These are phyloP conservation scores for Botrytis pseudocinerea DNA, from an alignment of 2,329 filamentous ascomycete genomes.

Conservation along the genomic window DNA sequence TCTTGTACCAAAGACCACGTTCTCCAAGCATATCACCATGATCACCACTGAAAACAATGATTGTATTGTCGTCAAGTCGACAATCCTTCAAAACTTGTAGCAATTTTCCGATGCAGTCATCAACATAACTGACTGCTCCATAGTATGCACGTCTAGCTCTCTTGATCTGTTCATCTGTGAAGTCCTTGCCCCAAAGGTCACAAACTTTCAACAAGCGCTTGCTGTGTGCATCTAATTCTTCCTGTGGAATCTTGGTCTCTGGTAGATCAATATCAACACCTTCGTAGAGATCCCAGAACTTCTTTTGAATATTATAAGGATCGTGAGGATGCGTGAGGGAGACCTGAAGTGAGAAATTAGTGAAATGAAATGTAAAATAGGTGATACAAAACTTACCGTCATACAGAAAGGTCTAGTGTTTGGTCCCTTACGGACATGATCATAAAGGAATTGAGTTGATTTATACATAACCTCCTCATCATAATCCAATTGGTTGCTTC, in stretches of 20 bases:
- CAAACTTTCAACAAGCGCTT: constrained; percentile 83
- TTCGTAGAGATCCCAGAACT: constrained; percentile 93
- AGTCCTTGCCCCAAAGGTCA: constrained; percentile 81
- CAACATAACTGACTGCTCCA: constrained; percentile 88
- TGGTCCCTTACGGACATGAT: constrained; percentile 80
- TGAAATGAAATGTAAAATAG: not conserved
- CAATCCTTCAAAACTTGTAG: constrained; percentile 77
- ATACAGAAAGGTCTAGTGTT: constrained; percentile 77
- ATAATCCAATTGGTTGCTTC: constrained; percentile 93
- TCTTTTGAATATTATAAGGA: constrained; percentile 88
- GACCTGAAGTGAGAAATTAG: constrained; percentile 42
- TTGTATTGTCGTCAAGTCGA: constrained; percentile 79
- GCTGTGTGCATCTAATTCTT: constrained; percentile 83
- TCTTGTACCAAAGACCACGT: constrained; percentile 93
- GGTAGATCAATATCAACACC: constrained; percentile 84
- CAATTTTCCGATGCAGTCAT: constrained; percentile 85
- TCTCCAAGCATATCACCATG: constrained; percentile 97
- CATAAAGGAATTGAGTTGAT: constrained; percentile 85
- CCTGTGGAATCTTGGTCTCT: constrained; percentile 73
- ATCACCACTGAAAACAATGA: constrained; percentile 89
- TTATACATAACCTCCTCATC: constrained; percentile 88
- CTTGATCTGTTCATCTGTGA: constrained; percentile 83
- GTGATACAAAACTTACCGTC: constrained; percentile 50
- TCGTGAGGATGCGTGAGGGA: constrained; percentile 95
- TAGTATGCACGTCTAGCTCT: constrained; percentile 87